A percentile compares a stretch with the other conserved stretches of the same genome.
Conservation (phyloP, 345 rosid species). For the Melaleuca alternifolia region DNA sequence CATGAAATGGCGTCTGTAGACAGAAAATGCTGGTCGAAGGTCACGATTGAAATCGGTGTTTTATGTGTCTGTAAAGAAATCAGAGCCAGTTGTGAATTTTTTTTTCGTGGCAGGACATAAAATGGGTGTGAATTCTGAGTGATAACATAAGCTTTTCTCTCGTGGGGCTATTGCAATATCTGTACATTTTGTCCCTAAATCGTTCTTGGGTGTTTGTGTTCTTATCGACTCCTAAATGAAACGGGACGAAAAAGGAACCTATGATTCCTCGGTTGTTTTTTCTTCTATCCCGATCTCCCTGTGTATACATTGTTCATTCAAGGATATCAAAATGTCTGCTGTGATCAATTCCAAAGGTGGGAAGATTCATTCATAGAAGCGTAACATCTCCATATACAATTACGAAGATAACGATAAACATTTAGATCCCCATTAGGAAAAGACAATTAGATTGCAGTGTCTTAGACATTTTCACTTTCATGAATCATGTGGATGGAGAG, state of each 20-base stretch:
- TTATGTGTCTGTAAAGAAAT: not conserved
- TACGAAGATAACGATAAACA: not conserved
- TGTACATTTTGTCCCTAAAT: not conserved
- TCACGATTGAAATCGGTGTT: not conserved
- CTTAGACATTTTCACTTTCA: not conserved
- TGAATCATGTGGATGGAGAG: not conserved
- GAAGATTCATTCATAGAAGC: not conserved
- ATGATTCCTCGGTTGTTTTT: not conserved
- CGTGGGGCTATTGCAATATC: not conserved
- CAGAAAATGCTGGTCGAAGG: not conserved
- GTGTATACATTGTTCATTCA: not conserved
- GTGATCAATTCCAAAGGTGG: not conserved
- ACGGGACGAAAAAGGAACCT: not conserved
- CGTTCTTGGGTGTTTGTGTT: not conserved
- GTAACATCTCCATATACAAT: not conserved
- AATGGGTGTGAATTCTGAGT: not conserved
- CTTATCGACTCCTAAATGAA: not conserved
- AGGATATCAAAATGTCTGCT: not conserved
- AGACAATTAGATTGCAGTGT: no score
- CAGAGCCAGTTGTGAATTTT: not conserved
- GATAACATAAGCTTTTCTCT: not conserved
- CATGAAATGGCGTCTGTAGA: not conserved
- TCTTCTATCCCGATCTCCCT: not conserved
- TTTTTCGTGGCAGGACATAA: not conserved
- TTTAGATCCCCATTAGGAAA: not conserved